Evolutionary conservation across 768 basidiomycete species (phyloP).

Genomic region (Podaxis mareebaensis): DNA sequence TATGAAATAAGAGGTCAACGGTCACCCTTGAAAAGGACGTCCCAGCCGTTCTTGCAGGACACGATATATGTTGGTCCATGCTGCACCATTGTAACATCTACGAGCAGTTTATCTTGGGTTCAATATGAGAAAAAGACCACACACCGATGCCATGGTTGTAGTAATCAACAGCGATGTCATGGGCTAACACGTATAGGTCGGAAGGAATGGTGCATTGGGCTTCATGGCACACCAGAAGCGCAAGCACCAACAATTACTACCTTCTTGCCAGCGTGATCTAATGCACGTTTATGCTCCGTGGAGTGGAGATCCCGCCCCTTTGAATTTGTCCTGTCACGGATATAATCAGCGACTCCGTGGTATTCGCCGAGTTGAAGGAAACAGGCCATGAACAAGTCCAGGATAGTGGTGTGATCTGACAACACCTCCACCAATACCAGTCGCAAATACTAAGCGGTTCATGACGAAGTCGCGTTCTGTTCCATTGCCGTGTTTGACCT

Average conservation of each 20-base stretch:
- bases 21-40: constrained; percentile 28
- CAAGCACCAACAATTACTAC: constrained; percentile 69
- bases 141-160: constrained; percentile 33
- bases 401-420: constrained; percentile 40
- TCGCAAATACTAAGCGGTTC: constrained; percentile 57
- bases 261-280: constrained; percentile 58
- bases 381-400: not conserved
- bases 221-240: constrained; percentile 38
- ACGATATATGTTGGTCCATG: constrained; percentile 55
- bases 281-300: constrained; percentile 44
- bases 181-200: constrained; percentile 26
- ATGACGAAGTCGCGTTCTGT: constrained; percentile 36
- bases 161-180: constrained; percentile 42
- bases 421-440: constrained; percentile 50
- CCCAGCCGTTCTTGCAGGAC: constrained; percentile 40
- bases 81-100: constrained; percentile 49
- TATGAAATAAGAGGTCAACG: not conserved
- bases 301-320: constrained; percentile 58
- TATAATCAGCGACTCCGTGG: not conserved
- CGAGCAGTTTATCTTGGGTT: constrained; percentile 24
- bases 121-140: constrained; percentile 29
- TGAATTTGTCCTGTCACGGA: constrained; percentile 31
- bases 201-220: not conserved
- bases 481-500: constrained; percentile 24
- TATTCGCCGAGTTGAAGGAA: not conserved